Evolutionary conservation across 2,329 filamentous ascomycete genomes (phyloP).

Genomic region (Xylariales sp.): DNA sequence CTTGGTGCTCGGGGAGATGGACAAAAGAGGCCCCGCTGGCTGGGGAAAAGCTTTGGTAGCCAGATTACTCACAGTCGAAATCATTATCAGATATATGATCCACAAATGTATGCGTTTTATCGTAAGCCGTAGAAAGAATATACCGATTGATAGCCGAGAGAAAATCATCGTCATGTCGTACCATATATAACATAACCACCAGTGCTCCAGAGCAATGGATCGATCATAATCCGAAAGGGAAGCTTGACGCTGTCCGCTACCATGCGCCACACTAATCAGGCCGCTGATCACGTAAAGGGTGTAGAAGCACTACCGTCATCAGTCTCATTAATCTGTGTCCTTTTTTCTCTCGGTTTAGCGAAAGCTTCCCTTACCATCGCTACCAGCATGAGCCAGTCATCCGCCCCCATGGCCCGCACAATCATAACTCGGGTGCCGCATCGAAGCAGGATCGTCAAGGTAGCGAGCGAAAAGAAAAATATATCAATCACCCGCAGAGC

Average conservation of each 20-base stretch:
- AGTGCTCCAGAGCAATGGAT: conserved; percentile 2
- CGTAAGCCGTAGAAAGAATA: conserved; percentile 16
- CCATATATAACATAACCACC: conserved; percentile 12
- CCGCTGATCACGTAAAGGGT: conserved; percentile 1
- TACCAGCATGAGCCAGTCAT: conserved; percentile 6
- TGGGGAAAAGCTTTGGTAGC: too few species aligned
- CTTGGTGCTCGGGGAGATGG: too few species aligned
- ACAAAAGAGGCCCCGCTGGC: too few species aligned
- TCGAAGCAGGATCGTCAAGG: not conserved
- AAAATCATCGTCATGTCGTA: conserved; percentile 13
- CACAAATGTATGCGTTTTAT: conserved; percentile 8
- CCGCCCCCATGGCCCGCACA: not conserved
- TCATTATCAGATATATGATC: conserved; percentile 13
- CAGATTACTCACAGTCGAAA: too few species aligned
- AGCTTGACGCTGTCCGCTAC: not conserved
- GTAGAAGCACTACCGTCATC: not conserved
- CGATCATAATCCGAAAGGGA: not conserved
- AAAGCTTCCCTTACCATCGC: too few species aligned
- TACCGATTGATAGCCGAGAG: conserved; percentile 13
- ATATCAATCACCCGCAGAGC: not conserved
- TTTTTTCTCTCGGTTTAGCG: not conserved
- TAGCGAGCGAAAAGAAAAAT: conserved; percentile 1
- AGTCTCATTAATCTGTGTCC: not conserved
- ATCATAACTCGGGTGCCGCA: conserved; percentile 2
- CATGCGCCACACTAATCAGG: conserved; percentile 1